A percentile compares a stretch with the other conserved stretches of the same genome.
Evolutionary conservation across 2,329 filamentous ascomycete genomes (phyloP).

Genomic region (Onygenales sp.): DNA sequence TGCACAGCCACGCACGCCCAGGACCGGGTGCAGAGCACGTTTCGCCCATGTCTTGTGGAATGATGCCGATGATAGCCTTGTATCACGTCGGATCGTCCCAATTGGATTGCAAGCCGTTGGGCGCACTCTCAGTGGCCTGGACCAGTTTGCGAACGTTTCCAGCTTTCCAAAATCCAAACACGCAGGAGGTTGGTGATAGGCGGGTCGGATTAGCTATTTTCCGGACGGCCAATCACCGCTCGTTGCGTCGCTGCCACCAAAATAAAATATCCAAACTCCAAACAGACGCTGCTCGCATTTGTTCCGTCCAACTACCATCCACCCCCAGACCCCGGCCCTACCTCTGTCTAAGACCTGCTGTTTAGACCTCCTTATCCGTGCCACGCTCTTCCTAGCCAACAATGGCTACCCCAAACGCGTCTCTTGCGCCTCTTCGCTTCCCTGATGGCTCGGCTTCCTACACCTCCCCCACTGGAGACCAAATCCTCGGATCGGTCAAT

Average conservation of each 20-base stretch:
- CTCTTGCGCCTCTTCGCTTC: conserved; percentile 25
- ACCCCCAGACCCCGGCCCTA: background rate
- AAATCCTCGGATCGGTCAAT: conserved; percentile 77
- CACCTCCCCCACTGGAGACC: conserved; percentile 52
- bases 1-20: too few relatives aligned
- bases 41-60: too few relatives aligned
- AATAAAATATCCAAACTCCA: background rate
- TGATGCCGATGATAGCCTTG: too few relatives aligned
- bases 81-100: too few relatives aligned
- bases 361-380: background rate
- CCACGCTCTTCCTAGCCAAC: background rate
- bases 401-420: conserved; percentile 28
- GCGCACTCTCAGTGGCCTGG: too few relatives aligned
- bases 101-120: too few relatives aligned
- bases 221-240: background rate
- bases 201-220: background rate
- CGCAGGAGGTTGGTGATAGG: too few relatives aligned
- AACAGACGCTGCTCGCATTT: background rate
- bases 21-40: too few relatives aligned
- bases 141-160: too few relatives aligned
- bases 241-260: background rate
- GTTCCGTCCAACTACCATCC: background rate
- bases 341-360: background rate
- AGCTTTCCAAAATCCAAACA: too few relatives aligned
- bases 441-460: conserved; percentile 33